Conservation (phyloP, 768 basidiomycete species). For the Phaffia australis region DNA sequence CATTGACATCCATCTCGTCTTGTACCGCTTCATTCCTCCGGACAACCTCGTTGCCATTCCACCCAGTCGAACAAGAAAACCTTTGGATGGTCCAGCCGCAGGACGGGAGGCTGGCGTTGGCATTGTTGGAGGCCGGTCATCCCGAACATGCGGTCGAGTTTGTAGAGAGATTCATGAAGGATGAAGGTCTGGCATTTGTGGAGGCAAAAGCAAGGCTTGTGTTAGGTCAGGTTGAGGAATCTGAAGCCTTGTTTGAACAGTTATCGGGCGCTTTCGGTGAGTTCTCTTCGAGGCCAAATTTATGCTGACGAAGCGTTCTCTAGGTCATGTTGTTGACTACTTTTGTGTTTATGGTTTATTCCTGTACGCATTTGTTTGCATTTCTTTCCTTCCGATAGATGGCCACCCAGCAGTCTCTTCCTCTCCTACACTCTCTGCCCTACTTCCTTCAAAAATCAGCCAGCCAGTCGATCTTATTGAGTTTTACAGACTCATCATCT, state of each 20-base stretch:
- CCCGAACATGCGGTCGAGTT: constrained; percentile 23
- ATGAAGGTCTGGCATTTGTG: constrained; percentile 25
- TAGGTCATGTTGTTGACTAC: neutral
- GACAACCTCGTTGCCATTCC: neutral
- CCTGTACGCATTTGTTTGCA: neutral
- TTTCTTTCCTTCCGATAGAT: constrained; percentile 17
- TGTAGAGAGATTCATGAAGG: constrained; percentile 15
- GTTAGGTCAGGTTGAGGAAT: constrained; percentile 24
- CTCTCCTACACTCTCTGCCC: constrained; percentile 37
- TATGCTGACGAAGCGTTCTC: neutral
- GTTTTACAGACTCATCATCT: constrained; percentile 66
- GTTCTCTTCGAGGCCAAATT: neutral
- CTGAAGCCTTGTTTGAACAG: constrained; percentile 20
- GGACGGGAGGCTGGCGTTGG: constrained; percentile 7
- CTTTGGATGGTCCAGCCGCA: neutral
- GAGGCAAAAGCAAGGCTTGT: constrained; percentile 25
- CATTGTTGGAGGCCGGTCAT: constrained; percentile 4
- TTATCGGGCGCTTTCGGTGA: constrained; percentile 25
- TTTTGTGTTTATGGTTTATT: neutral
- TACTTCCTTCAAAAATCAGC: constrained; percentile 6
- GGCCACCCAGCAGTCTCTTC: constrained; percentile 26
- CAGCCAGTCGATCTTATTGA: constrained; percentile 43
- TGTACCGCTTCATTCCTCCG: constrained; percentile 2
- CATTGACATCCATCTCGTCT: constrained; percentile 8
- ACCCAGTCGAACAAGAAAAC: neutral